Conservation (phyloP, 2,329 filamentous ascomycete species). For the Epichloe festucae region DNA sequence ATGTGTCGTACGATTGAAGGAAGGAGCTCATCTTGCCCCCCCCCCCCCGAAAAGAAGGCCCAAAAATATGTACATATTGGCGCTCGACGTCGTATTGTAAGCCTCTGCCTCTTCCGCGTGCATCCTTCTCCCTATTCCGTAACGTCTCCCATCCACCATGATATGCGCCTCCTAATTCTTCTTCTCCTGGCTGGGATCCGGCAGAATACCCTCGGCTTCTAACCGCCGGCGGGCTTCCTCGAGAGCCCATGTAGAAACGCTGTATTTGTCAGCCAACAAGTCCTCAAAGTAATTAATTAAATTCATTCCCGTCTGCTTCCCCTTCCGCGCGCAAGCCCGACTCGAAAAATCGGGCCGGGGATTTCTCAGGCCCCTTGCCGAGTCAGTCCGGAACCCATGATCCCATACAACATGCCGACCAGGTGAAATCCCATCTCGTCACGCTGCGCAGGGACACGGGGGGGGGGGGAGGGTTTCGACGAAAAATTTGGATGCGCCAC, state of each 20-base stretch:
- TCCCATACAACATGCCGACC: too few relatives aligned
- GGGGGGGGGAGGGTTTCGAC: background rate
- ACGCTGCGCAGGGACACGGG: background rate
- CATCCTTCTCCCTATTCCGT: constrained; percentile 3
- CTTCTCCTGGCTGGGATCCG: constrained; percentile 52
- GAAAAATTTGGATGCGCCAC: background rate
- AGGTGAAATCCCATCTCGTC: too few relatives aligned
- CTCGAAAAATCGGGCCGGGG: background rate
- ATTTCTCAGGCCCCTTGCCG: background rate
- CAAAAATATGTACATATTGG: constrained; percentile 20
- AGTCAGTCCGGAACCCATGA: too few relatives aligned
- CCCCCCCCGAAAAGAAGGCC: constrained; percentile 6
- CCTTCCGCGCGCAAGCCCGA: background rate
- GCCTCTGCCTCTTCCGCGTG: background rate
- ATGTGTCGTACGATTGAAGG: constrained; percentile 18
- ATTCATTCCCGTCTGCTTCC: background rate
- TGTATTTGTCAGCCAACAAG: constrained; percentile 22
- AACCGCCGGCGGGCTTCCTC: constrained; percentile 92
- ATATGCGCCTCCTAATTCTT: constrained; percentile 24
- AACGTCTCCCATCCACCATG: background rate
- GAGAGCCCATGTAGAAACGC: constrained; percentile 98
- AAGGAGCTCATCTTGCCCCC: constrained; percentile 14
- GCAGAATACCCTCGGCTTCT: constrained; percentile 87
- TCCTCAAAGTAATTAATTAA: background rate
- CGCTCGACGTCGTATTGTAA: constrained; percentile 1